Percentiles rank a stretch among this genome's conserved stretches.
phyloP scores from a whole-genome alignment of 768 basidiomycete species.

The Lentinula lateritia region DNA sequence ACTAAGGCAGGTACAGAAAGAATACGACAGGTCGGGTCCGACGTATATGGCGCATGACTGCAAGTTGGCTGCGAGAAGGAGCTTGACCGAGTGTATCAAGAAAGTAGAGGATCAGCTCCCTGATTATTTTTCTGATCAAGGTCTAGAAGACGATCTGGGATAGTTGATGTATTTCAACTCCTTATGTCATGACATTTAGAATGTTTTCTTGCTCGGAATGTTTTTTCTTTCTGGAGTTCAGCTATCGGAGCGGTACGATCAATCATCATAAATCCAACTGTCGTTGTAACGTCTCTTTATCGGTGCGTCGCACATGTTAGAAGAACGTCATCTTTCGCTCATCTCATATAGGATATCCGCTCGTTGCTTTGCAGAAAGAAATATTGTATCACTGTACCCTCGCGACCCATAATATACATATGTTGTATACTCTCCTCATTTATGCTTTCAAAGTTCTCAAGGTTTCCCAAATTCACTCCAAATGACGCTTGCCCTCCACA shows the following conservation, averaged over 20 bases:
- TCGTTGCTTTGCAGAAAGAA: not conserved
- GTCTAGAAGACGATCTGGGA: constrained; percentile 8
- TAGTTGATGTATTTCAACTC: not conserved
- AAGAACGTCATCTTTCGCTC: not conserved
- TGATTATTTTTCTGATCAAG: constrained; percentile 51
- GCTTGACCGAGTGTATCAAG: constrained; percentile 50
- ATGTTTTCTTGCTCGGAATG: no score
- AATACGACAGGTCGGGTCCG: constrained; percentile 67
- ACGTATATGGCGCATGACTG: constrained; percentile 82
- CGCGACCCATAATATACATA: not conserved
- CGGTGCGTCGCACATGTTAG: no score
- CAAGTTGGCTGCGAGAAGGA: constrained; percentile 49
- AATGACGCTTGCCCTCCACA: not conserved
- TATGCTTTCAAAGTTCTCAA: not conserved
- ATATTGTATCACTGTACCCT: not conserved
- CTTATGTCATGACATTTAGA: not conserved
- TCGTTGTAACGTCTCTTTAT: no score
- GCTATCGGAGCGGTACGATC: no score
- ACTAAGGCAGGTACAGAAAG: constrained; percentile 55
- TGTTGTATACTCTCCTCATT: not conserved
- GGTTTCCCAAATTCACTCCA: not conserved
- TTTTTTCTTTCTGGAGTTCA: not conserved
- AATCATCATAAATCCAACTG: no score
- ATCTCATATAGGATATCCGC: not conserved
- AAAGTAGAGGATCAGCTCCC: constrained; percentile 54